Percentiles rank a stretch among this genome's conserved stretches.
Conservation (phyloP, 2,329 filamentous ascomycete genomes). For the Raffaelea ambrosiae region DNA sequence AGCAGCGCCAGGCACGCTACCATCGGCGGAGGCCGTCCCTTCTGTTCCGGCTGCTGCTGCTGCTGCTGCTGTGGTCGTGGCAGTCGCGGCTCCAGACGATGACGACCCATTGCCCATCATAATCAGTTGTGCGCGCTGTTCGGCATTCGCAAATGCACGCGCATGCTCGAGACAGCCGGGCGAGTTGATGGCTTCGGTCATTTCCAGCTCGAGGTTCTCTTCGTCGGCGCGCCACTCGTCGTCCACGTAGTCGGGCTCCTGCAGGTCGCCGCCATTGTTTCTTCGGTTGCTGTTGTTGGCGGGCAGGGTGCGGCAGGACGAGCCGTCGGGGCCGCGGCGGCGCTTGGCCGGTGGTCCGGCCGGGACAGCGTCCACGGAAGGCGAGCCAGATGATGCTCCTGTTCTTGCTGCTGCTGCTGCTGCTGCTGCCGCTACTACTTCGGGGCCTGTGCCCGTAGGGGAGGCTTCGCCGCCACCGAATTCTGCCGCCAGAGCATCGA, state of each 20-base stretch:
- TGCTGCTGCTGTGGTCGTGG: not conserved
- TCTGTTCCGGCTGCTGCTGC: not conserved
- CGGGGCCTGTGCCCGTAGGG: too few relatives aligned
- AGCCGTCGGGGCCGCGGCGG: conserved; percentile 9
- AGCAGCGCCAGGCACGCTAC: conserved; percentile 8
- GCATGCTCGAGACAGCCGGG: conserved; percentile 48
- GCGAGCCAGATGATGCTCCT: conserved; percentile 2
- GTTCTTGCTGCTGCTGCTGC: conserved; percentile 15
- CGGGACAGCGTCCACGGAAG: too few relatives aligned
- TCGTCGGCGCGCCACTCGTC: conserved; percentile 57
- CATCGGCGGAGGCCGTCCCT: not conserved
- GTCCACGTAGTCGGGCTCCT: conserved; percentile 45
- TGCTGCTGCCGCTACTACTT: not conserved
- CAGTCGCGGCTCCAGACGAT: too few relatives aligned
- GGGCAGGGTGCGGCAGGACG: conserved; percentile 14
- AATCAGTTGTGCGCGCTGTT: conserved; percentile 35
- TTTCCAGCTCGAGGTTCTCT: conserved; percentile 59
- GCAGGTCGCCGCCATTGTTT: conserved; percentile 9
- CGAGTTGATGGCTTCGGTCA: conserved; percentile 59
- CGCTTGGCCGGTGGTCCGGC: not conserved
- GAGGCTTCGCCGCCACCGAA: conserved; percentile 28
- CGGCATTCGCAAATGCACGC: conserved; percentile 48
- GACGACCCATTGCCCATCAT: too few relatives aligned
- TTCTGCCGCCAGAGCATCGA: conserved; percentile 33
- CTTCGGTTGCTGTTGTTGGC: not conserved